Base-by-base conservation (phyloP, 1,284 basidiomycete species). In the Ustilago sp. region DNA sequence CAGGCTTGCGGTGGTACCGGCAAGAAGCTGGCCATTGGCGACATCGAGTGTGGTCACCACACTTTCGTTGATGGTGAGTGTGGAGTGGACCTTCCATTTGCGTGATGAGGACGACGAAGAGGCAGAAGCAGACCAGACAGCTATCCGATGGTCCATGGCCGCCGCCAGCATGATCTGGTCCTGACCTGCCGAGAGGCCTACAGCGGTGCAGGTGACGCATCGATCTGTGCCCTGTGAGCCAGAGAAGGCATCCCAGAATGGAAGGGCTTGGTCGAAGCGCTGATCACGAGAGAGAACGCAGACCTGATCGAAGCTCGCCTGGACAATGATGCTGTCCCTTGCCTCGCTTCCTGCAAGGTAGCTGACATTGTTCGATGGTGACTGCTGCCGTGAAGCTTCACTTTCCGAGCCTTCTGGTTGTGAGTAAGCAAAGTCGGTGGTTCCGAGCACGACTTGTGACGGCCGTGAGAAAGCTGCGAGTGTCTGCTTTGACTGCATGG, bases 231-330 rank as follows among this genome's bases (percentile, higher is more conserved):
- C 53, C 41, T 78, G 68, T 13, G 76, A 74, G 2, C 67, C 68
- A 5, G 78, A 68, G 54, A 80, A 77, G 5, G 74, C 78, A 19
- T 74, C 67, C 78, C 78, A 80, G 48, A 80, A 80, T 7, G 75
- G 74, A 5, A 80, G 66, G 4, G 74, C 68, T 38, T 80, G 71
- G 19, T 65, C 61, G 47, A 77, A 74, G 19, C 69, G 64, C 51
- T 74, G 72, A 9, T 70, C 51, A 4, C 74, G 55, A 13, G 72
- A 63, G 8, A 80, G 71, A 19, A 80, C 32, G 58, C 74, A 77
- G 15, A 80, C 51, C 13, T 72, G 74, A n/a, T 77, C 65, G 43
- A 67, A 72, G 63, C 74, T 79, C 1, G 70, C 74, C 41, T 67
- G 67, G 5, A 73, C 65, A 32, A 55, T 68, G 31, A 76, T 36